phyloP scores from a whole-genome alignment of 768 basidiomycete species.

The Pholiota conissans region DNA sequence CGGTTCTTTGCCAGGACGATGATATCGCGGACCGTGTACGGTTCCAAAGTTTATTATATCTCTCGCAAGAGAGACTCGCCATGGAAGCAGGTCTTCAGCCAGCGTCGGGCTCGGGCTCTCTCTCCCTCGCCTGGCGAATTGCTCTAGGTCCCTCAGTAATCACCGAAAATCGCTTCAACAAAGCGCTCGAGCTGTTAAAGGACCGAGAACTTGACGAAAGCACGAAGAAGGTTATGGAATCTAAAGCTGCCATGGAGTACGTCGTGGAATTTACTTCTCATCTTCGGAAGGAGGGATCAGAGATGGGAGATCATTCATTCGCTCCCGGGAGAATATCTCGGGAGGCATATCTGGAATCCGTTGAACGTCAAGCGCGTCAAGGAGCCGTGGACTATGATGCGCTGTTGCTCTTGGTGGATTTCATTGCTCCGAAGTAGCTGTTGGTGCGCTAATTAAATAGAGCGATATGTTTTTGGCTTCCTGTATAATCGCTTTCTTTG shows the following conservation, averaged over 20 bases:
- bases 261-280: conserved; percentile 9
- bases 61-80: conserved; percentile 21
- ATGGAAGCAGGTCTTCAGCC: conserved; percentile 19
- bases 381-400: conserved; percentile 13
- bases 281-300: conserved; percentile 8
- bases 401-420: conserved; percentile 19
- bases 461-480: too few species aligned
- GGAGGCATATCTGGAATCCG: conserved; percentile 20
- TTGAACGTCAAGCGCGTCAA: conserved; percentile 16
- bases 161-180: conserved; percentile 22
- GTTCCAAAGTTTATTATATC: conserved; percentile 23
- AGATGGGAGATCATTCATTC: conserved; percentile 8
- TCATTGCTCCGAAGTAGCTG: conserved; percentile 13
- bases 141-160: conserved; percentile 23
- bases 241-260: conserved; percentile 13
- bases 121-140: conserved; percentile 18
- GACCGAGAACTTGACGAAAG: conserved; percentile 3
- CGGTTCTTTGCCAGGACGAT: conserved; percentile 14
- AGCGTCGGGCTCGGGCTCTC: conserved; percentile 18
- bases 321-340: conserved; percentile 8
- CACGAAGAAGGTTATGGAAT: conserved; percentile 8
- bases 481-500: too few species aligned
- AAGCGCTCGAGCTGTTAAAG: conserved; percentile 19
- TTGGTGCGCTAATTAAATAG: background rate
- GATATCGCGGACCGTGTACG: conserved; percentile 24